Evolutionary conservation across 306 rosid genomes (phyloP).

Genomic region (Corylus heterophylla): DNA sequence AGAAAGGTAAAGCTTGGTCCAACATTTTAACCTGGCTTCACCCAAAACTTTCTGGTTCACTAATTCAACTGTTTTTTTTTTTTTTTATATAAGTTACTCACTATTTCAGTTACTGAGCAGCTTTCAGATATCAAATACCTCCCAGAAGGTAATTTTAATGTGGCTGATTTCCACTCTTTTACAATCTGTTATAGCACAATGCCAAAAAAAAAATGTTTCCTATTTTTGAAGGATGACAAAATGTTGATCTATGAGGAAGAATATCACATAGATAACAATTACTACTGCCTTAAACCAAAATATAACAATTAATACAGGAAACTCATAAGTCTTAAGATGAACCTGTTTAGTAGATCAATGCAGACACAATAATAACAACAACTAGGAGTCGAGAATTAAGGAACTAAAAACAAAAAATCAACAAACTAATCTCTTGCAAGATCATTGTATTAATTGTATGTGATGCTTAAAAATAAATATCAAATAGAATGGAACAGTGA

Average conservation of each 20-base stretch:
- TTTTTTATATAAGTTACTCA: background rate
- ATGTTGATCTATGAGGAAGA: background rate
- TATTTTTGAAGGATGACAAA: background rate
- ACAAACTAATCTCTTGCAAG: background rate
- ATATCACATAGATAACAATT: background rate
- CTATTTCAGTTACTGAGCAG: background rate
- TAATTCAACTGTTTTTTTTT: background rate
- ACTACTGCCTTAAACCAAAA: background rate
- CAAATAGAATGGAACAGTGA: background rate
- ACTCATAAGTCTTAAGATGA: background rate
- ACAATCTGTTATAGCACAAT: background rate
- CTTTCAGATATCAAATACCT: background rate
- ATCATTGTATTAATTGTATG: background rate
- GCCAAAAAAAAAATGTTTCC: background rate
- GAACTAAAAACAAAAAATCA: background rate
- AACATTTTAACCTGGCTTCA: constrained; percentile 1
- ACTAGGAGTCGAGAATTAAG: background rate
- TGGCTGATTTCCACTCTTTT: background rate
- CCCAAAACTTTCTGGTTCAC: constrained; percentile 10
- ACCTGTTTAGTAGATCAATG: background rate
- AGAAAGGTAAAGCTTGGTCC: background rate
- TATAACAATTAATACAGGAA: background rate
- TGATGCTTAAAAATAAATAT: background rate
- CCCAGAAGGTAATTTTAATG: background rate
- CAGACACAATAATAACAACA: background rate